Percentiles rank a stretch among this genome's conserved stretches.
Conservation (phyloP, 2,329 filamentous ascomycete genomes). For the Exserohilum rostratum region DNA sequence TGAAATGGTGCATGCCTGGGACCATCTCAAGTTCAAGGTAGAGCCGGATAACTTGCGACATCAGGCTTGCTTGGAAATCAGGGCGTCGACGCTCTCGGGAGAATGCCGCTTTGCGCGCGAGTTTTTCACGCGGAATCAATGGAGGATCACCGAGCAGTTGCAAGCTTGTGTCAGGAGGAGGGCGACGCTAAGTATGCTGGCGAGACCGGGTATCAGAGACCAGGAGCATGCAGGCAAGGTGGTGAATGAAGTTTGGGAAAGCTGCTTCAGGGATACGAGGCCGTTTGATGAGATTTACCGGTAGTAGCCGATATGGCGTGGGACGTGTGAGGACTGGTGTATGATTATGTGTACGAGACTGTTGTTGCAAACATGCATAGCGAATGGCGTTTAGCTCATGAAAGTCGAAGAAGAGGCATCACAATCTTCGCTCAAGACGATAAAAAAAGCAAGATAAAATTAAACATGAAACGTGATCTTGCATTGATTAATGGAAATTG, state of each 20-base stretch:
- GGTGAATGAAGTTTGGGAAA: conserved; percentile 98
- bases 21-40: conserved; percentile 89
- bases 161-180: conserved; percentile 87
- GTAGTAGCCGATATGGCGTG: conserved; percentile 53
- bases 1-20: conserved; percentile 98
- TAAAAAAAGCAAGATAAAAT: background rate
- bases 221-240: conserved; percentile 84
- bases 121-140: conserved; percentile 83
- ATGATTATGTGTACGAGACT: background rate
- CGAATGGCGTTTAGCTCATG: conserved; percentile 2
- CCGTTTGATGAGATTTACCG: conserved; percentile 98
- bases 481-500: conserved; percentile 15
- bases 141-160: conserved; percentile 88
- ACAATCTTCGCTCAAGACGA: conserved; percentile 22
- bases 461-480: conserved; percentile 10
- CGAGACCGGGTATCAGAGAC: conserved; percentile 80
- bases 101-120: conserved; percentile 92
- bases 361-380: conserved; percentile 3
- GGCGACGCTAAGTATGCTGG: conserved; percentile 79
- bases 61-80: conserved; percentile 95
- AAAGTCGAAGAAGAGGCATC: background rate
- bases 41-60: conserved; percentile 84
- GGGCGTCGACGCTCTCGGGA: conserved; percentile 88
- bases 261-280: conserved; percentile 90
- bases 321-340: background rate